phyloP scores from a whole-genome alignment of 73 alveolate genomes.

The Paramecium caudatum region DNA sequence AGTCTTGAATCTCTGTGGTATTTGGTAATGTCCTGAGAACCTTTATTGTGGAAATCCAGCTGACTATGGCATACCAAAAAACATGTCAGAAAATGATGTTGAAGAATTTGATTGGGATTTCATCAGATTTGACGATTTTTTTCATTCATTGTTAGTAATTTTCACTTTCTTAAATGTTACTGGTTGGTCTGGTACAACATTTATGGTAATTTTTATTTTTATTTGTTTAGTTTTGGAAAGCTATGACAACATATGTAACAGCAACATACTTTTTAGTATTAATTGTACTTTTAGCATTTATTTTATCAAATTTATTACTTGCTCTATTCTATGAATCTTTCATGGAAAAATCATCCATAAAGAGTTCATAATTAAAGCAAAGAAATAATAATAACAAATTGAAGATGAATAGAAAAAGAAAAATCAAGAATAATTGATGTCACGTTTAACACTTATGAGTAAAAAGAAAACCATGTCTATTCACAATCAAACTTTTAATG shows the following conservation, averaged over 20 bases:
- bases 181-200: slow-evolving; percentile 69
- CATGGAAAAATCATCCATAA: slow-evolving; percentile 25
- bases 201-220: slow-evolving; percentile 11
- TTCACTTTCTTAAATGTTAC: slow-evolving; percentile 57
- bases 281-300: slow-evolving; percentile 25
- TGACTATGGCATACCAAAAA: slow-evolving; percentile 52
- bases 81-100: slow-evolving; percentile 9
- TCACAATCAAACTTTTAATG: neutral
- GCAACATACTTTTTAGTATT: slow-evolving; percentile 67
- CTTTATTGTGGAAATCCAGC: slow-evolving; percentile 63
- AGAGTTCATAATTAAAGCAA: neutral
- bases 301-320: slow-evolving; percentile 10
- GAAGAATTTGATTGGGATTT: slow-evolving; percentile 62
- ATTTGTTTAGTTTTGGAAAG: slow-evolving; percentile 59
- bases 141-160: slow-evolving; percentile 45
- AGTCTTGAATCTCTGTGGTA: slow-evolving; percentile 38
- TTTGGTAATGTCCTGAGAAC: slow-evolving; percentile 72
- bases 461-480: neutral
- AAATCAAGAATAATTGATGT: neutral
- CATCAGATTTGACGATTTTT: slow-evolving; percentile 66
- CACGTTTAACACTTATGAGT: neutral
- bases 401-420: slow-evolving; percentile 21
- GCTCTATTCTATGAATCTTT: slow-evolving; percentile 61
- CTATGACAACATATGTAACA: slow-evolving; percentile 57
- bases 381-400: neutral